Conservation (phyloP, 164 flowering plant species). For the Vitis rupestris region DNA sequence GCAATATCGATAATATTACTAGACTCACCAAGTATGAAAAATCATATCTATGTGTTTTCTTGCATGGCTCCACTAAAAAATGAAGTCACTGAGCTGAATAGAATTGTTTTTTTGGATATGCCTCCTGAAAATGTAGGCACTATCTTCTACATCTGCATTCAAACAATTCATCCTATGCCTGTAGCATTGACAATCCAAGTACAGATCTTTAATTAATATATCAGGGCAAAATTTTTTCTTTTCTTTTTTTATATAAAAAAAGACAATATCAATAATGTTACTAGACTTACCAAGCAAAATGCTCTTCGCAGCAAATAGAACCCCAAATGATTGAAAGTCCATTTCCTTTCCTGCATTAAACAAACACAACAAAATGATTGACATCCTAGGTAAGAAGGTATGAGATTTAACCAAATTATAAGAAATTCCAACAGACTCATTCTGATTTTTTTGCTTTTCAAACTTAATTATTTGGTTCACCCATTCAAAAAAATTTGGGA, state of each 20-base stretch:
- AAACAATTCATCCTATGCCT: constrained; percentile 93
- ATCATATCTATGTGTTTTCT: no score
- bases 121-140: constrained; percentile 53
- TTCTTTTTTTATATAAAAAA: not conserved
- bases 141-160: constrained; percentile 67
- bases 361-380: not conserved
- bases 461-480: no score
- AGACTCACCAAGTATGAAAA: constrained; percentile 43
- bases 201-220: not conserved
- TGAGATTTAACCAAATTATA: no score
- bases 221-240: not conserved
- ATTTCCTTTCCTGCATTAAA: constrained; percentile 59
- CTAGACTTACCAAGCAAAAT: constrained; percentile 66
- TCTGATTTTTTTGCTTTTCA: no score
- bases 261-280: no score
- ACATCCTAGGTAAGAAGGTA: not conserved
- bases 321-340: constrained; percentile 71
- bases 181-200: constrained; percentile 8
- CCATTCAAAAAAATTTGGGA: no score
- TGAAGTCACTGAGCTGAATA: constrained; percentile 72
- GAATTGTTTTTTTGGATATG: constrained; percentile 11
- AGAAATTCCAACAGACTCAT: no score
- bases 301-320: constrained; percentile 92
- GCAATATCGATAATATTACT: no score
- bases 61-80: constrained; percentile 46